A percentile compares a stretch with the other conserved stretches of the same genome.
phyloP scores from a whole-genome alignment of 495 filamentous ascomycete species.

The Penicillium odoratum region DNA sequence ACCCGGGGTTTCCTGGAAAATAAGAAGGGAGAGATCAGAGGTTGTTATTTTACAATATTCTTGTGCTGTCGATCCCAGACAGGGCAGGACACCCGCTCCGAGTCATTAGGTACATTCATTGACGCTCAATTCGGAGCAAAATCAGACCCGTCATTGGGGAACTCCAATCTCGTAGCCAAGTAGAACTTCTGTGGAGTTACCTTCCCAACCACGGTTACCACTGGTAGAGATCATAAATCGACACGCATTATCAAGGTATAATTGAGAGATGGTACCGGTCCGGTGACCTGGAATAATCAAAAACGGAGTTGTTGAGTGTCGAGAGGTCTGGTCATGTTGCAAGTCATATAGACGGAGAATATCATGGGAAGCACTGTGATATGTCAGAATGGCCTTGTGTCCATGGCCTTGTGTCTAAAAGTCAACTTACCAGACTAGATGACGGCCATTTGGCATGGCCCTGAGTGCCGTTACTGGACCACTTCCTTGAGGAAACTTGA shows the following conservation, averaged over 20 bases:
- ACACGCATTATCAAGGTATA: constrained; percentile 86
- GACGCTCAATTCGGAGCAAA: not conserved
- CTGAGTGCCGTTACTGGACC: constrained; percentile 83
- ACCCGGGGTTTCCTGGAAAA: no score
- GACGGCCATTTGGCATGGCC: constrained; percentile 90
- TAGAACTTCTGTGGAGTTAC: constrained; percentile 84
- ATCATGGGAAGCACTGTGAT: constrained; percentile 77
- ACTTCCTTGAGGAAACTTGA: constrained; percentile 88
- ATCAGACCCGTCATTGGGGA: constrained; percentile 27
- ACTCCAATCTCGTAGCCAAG: constrained; percentile 90
- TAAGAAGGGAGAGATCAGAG: no score
- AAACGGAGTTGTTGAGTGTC: constrained; percentile 84
- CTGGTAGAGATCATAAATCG: constrained; percentile 87
- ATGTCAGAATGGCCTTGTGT: constrained; percentile 6
- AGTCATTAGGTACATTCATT: constrained; percentile 8
- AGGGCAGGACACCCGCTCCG: not conserved
- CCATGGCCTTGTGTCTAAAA: not conserved
- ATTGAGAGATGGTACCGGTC: constrained; percentile 80
- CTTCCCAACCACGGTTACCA: constrained; percentile 95
- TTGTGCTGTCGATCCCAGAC: not conserved
- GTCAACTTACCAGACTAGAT: constrained; percentile 73
- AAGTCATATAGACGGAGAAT: constrained; percentile 92
- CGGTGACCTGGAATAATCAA: constrained; percentile 92
- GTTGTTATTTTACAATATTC: no score
- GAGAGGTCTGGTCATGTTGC: constrained; percentile 60